Base-by-base conservation (phyloP, 2,329 filamentous ascomycete species). In the Phialemonium atrogriseum region DNA sequence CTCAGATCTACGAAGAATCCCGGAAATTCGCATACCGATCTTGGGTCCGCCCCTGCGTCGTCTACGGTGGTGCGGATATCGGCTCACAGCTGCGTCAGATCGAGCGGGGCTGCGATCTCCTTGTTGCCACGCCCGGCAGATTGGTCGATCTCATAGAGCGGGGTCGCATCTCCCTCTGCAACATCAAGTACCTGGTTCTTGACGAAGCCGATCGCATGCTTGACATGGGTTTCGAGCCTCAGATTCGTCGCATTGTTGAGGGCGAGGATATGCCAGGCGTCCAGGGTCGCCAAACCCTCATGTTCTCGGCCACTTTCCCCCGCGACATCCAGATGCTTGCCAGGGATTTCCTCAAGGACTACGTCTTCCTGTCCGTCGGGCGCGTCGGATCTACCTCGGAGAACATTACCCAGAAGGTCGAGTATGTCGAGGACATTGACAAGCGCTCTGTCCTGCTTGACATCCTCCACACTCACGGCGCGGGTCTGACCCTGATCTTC, bases 141-240 rank as follows among this genome's bases (percentile, higher is more conserved):
- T 75, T 98, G 46, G 88, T 96, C 54, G 91, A 98, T 60, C 72
- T 98, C 64, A 93, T 98, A 55, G 91, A 96, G 73, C 86, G 91
- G 72, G 91, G 91, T 54, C 86, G 89, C 56, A 96, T 98, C 59
- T 96, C 91, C 26, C 80, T 98, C 34, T 77, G 80, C 62, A 95
- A 94, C 74, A 98, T 98, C 75, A 96, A 95, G 73, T 98, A 98
- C 59, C 77, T 98, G 41, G 86, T 98, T 50, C 84, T 98, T 34
- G 91, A 98, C 51, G 91, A 98, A 77, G 91, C 91, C 61, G 91
- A 98, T 70, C 91, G 91, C 60, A 98, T 98, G 91, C 74, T 98
- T 73, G 91, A 98, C 75, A 98, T 98, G 91, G 91, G 91, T 91
- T 98, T 98, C 73, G 91, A 98, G 72, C 91, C 91, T 52, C 91